Base-by-base conservation (phyloP, 352 stramenopile species). In the Phytophthora aleatoria region DNA sequence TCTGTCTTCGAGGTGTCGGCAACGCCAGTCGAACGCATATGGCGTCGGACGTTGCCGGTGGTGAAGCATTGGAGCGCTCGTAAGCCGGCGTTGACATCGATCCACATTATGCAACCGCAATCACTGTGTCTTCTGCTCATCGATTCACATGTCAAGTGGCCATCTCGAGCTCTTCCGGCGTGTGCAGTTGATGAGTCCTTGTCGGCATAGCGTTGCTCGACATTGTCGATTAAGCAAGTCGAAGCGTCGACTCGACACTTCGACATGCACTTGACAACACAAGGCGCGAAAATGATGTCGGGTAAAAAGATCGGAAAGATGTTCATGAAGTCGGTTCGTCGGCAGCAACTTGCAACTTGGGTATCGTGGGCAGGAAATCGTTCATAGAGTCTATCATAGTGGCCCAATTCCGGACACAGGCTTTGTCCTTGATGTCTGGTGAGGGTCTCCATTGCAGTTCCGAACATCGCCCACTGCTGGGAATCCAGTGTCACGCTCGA, bases 341-440 rank as follows among this genome's bases (percentile, higher is more conserved):
- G 8, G 31, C 51, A 41, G 15, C 3, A 41, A 4, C 35, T 47
- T 41, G 24, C 26, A 50, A 57, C 56, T 9, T 35, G 3, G 44
- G n/a, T 20, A 24, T 57, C 48, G 48, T 65, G 57, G 28, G 27
- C 31, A 31, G 30, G 15, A 48, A 51, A 36, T 52, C 48, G 57
- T 31, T 35, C 8, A 31, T 27, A 54, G 33, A 5, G 12, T 16
- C 20, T 20, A 20, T 20, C 20, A 0, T 20, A 20, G 20, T 0
- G 20, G 20, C 20, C 20, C 20, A 20, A 1, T 20, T 20, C 47
- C 57, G 45, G 8, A 42, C 10, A 50, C 57, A 38, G 50, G 50
- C 33, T 61, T 39, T 67, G 59, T 54, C 26, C 33, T 41, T 9
- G 59, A 61, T 66, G 58, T 54, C 58, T 61, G 58, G 31, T n/a